A percentile compares a stretch with the other conserved stretches of the same genome.
These are phyloP conservation scores for Solanum ahanhuiri DNA, from an alignment of 257 asterid genomes.

Conservation along the genomic window DNA sequence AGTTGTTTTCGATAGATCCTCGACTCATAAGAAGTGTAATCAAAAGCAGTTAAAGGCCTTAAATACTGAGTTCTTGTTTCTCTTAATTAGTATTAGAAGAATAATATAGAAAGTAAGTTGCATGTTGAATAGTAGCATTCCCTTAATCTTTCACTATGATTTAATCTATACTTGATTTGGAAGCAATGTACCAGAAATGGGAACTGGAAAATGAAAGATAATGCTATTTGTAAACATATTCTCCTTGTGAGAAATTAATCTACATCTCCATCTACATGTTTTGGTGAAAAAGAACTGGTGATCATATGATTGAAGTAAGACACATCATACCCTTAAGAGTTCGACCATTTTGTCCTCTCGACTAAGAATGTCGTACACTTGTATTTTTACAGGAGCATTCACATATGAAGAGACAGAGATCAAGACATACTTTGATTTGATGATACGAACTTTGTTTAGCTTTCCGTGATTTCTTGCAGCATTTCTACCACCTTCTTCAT, in stretches of 20 bases:
- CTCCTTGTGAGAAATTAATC: neutral
- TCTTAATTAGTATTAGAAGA: too few species aligned
- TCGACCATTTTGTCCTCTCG: neutral
- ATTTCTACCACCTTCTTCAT: constrained; percentile 91
- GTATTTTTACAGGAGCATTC: neutral
- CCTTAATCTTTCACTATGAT: neutral
- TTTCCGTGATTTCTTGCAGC: constrained; percentile 58
- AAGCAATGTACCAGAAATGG: neutral
- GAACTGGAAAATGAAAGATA: neutral
- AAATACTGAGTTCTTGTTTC: too few species aligned
- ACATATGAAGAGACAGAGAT: neutral
- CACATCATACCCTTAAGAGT: neutral
- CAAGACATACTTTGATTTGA: neutral
- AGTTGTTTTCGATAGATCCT: too few species aligned
- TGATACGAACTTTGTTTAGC: constrained; percentile 5
- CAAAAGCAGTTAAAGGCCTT: too few species aligned
- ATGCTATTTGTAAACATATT: neutral
- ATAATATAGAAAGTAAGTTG: too few species aligned
- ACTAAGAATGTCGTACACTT: neutral
- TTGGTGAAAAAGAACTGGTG: neutral
- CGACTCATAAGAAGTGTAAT: too few species aligned
- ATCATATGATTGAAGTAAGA: constrained; percentile 4
- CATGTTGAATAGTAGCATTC: neutral
- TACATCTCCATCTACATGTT: constrained; percentile 3
- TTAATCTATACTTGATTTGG: neutral